Conservation (phyloP, 1,139 yeast genomes). For the Geotrichum phurueaensis region DNA sequence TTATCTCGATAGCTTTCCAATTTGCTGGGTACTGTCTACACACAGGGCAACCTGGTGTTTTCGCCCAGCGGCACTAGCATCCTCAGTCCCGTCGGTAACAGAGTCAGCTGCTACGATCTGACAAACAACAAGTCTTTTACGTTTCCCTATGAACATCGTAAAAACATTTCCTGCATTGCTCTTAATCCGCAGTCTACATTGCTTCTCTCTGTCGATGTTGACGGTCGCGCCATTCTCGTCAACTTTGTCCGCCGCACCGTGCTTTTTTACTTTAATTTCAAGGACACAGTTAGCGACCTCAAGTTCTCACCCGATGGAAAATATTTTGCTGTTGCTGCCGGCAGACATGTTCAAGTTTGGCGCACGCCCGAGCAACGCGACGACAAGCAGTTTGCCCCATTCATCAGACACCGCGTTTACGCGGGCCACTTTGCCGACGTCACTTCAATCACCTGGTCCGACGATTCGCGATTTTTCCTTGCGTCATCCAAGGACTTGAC, state of each 20-base stretch:
- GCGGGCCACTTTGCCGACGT: conserved; percentile 92
- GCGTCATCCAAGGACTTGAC: conserved; percentile 89
- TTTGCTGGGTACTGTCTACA: conserved; percentile 86
- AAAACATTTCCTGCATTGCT: conserved; percentile 73
- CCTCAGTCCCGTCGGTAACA: conserved; percentile 89
- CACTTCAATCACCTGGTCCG: conserved; percentile 76
- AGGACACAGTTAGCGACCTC: conserved; percentile 65
- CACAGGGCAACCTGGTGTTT: conserved; percentile 84
- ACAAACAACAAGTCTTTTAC: conserved; percentile 82
- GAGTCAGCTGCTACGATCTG: conserved; percentile 84
- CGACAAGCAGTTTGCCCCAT: conserved; percentile 89
- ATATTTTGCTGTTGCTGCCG: conserved; percentile 79
- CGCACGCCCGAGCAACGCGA: conserved; percentile 67
- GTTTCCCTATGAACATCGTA: conserved; percentile 86
- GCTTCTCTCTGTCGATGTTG: conserved; percentile 73
- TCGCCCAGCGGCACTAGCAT: conserved; percentile 80
- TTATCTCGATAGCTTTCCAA: conserved; percentile 55
- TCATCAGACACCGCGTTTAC: conserved; percentile 80
- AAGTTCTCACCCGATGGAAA: conserved; percentile 87
- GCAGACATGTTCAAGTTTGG: conserved; percentile 88
- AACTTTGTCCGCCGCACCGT: conserved; percentile 80
- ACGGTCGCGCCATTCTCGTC: conserved; percentile 88
- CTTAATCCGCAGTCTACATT: conserved; percentile 77
- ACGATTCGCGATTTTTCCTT: conserved; percentile 79
- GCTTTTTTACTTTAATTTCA: conserved; percentile 92